Evolutionary conservation across 352 stramenopile species (phyloP).

Genomic region (Phytopythium delawarense): DNA sequence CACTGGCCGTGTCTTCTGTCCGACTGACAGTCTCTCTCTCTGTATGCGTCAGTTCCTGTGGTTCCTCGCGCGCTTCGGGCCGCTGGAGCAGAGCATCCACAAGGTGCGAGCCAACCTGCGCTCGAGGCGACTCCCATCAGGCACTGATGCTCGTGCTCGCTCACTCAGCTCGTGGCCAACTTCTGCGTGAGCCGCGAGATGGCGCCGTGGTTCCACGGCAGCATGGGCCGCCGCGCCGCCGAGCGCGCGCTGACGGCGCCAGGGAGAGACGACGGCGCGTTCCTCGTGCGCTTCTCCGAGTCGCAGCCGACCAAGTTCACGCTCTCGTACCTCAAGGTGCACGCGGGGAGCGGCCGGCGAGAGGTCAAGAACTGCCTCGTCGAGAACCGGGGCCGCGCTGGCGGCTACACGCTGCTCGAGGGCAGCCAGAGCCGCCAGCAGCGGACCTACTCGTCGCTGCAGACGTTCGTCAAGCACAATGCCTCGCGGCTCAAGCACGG

Average conservation of each 20-base stretch:
- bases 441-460: constrained; percentile 56
- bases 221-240: constrained; percentile 41
- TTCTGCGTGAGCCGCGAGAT: constrained; percentile 57
- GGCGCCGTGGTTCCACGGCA: constrained; percentile 73
- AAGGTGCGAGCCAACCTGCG: constrained; percentile 19
- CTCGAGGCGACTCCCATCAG: too few species aligned
- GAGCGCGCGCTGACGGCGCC: constrained; percentile 31
- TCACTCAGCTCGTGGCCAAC: constrained; percentile 37
- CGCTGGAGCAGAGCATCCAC: constrained; percentile 44
- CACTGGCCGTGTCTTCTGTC: too few species aligned
- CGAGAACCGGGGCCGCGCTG: constrained; percentile 36
- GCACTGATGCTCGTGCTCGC: neutral
- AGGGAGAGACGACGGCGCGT: constrained; percentile 50
- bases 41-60: constrained; percentile 36
- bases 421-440: constrained; percentile 15
- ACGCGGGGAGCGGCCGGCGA: constrained; percentile 27
- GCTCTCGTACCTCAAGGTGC: constrained; percentile 75
- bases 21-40: neutral
- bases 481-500: constrained; percentile 51
- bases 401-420: constrained; percentile 51
- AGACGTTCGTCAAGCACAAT: constrained; percentile 57
- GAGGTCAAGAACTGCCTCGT: constrained; percentile 77
- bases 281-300: constrained; percentile 78
- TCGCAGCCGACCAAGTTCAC: constrained; percentile 74
- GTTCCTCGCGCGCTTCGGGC: constrained; percentile 71